Percentiles rank a stretch among this genome's conserved stretches.
Evolutionary conservation across 306 rosid species (phyloP).

Genomic region (Vigna mungo): DNA sequence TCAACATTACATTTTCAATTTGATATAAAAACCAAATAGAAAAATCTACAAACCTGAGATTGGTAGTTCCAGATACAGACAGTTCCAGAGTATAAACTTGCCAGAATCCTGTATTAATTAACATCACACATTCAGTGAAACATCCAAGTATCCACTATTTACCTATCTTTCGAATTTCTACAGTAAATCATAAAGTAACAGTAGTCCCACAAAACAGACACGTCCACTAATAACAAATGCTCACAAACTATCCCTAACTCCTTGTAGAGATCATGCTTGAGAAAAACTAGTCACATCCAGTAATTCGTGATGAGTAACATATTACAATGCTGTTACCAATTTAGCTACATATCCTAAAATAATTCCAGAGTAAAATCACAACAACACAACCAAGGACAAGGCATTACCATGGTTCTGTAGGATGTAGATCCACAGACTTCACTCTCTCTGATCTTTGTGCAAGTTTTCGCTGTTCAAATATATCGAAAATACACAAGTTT

Average conservation of each 20-base stretch:
- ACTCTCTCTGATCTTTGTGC: constrained; percentile 77
- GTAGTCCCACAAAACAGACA: constrained; percentile 12
- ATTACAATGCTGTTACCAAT: not conserved
- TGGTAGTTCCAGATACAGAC: constrained; percentile 99
- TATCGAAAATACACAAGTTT: constrained; percentile 32
- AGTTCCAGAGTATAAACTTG: constrained; percentile 97
- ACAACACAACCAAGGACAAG: constrained; percentile 6
- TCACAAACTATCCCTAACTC: constrained; percentile 18
- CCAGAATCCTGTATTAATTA: constrained; percentile 79
- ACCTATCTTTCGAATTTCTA: constrained; percentile 22
- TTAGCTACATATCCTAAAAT: constrained; percentile 27
- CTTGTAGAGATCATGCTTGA: constrained; percentile 35
- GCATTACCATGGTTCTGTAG: constrained; percentile 82
- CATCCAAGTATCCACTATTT: not conserved
- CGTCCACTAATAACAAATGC: not conserved
- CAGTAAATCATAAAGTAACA: not conserved
- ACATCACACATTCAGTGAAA: constrained; percentile 44
- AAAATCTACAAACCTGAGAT: constrained; percentile 75
- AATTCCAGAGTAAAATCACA: constrained; percentile 19
- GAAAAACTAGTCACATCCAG: constrained; percentile 16
- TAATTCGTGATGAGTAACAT: not conserved
- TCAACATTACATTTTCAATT: constrained; percentile 15
- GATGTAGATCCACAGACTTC: constrained; percentile 78
- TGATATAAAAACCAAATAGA: constrained; percentile 20
- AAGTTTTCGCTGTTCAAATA: constrained; percentile 60